Percentiles rank a stretch among this genome's conserved stretches.
These are phyloP conservation scores for Apophysomyces sp. DNA, from an alignment of 371 early-diverging fungal species.

Conservation along the genomic window DNA sequence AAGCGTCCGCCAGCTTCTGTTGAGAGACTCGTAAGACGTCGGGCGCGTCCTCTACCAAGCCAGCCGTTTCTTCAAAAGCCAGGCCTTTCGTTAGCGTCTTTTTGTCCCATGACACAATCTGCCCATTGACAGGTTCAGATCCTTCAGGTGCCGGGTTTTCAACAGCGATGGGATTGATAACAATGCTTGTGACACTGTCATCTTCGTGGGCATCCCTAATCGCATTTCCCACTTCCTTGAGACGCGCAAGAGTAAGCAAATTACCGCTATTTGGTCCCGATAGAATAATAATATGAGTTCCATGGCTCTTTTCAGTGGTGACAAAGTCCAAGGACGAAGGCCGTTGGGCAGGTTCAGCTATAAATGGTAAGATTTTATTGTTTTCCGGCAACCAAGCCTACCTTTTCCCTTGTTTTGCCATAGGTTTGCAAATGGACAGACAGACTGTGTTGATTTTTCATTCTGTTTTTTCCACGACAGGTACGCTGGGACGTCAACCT, in stretches of 20 bases:
- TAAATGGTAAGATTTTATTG: background rate
- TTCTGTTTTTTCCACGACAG: slow-evolving; percentile 44
- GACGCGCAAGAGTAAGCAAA: slow-evolving; percentile 21
- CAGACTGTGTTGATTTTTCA: slow-evolving; percentile 36
- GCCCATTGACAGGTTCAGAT: slow-evolving; percentile 1
- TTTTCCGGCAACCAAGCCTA: too few species aligned
- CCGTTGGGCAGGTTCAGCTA: slow-evolving; percentile 16
- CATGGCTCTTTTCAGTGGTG: slow-evolving; percentile 16
- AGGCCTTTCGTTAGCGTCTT: slow-evolving; percentile 25
- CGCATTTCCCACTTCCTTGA: slow-evolving; percentile 13
- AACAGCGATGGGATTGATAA: slow-evolving; percentile 26
- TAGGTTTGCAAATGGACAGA: slow-evolving; percentile 61
- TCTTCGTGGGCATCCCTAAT: slow-evolving; percentile 12
- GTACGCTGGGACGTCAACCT: slow-evolving; percentile 46
- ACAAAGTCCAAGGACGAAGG: slow-evolving; percentile 17
- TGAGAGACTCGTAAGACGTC: slow-evolving; percentile 11
- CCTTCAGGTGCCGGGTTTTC: slow-evolving; percentile 7
- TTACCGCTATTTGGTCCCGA: slow-evolving; percentile 36
- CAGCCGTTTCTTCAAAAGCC: slow-evolving; percentile 31
- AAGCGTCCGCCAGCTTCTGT: slow-evolving; percentile 13
- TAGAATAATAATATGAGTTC: slow-evolving; percentile 24
- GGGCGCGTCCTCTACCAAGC: background rate
- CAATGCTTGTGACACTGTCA: slow-evolving; percentile 19
- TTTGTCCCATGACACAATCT: slow-evolving; percentile 22
- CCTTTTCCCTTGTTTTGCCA: slow-evolving; percentile 58